phyloP scores from a whole-genome alignment of 371 early-diverging fungal species.

The Fennellomyces sp. region DNA sequence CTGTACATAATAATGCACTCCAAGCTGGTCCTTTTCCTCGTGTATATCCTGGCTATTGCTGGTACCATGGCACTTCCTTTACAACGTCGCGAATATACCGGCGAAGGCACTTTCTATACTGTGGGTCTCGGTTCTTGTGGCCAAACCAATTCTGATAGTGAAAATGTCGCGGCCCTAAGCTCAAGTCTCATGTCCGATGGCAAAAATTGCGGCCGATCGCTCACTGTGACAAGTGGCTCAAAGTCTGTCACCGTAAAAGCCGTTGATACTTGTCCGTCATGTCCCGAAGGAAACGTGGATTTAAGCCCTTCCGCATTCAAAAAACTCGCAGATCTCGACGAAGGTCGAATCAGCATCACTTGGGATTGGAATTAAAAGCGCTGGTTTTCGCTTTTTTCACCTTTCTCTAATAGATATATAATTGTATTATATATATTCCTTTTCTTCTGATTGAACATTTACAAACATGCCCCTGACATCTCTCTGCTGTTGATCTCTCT shows the following conservation, averaged over 20 bases:
- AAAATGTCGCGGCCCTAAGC: slow-evolving; percentile 43
- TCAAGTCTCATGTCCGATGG: slow-evolving; percentile 22
- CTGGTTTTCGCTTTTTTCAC: no score
- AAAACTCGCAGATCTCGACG: slow-evolving; percentile 29
- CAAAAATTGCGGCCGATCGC: slow-evolving; percentile 45
- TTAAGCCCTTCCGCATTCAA: slow-evolving; percentile 50
- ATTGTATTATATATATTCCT: no score
- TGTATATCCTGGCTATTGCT: slow-evolving; percentile 4
- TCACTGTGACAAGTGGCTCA: slow-evolving; percentile 29
- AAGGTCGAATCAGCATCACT: slow-evolving; percentile 41
- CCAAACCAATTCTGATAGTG: slow-evolving; percentile 14
- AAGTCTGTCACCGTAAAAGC: slow-evolving; percentile 47
- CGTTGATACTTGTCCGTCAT: slow-evolving; percentile 59
- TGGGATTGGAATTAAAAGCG: slow-evolving; percentile 35
- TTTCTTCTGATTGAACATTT: neutral
- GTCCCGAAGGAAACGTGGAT: slow-evolving; percentile 44
- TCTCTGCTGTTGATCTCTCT: no score
- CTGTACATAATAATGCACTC: neutral
- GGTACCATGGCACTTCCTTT: slow-evolving; percentile 16
- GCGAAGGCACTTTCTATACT: slow-evolving; percentile 39
- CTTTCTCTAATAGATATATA: no score
- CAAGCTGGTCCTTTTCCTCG: slow-evolving; percentile 1
- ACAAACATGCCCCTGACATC: no score
- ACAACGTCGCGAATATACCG: slow-evolving; percentile 23
- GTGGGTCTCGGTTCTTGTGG: slow-evolving; percentile 53